Base-by-base conservation (phyloP, 2,329 filamentous ascomycete species). In the Aureobasidium sp. region DNA sequence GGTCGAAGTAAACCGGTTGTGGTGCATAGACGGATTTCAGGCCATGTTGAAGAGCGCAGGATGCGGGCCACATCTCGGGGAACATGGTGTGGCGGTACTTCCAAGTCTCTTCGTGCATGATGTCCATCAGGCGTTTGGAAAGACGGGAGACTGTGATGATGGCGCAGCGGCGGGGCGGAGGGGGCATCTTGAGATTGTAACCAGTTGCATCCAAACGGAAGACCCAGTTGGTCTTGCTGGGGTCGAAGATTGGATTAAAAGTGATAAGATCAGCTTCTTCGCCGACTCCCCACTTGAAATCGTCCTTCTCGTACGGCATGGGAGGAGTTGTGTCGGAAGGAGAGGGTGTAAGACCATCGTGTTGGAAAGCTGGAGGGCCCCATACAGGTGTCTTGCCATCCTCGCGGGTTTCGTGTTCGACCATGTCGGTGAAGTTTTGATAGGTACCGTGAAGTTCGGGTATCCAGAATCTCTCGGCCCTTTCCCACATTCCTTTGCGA, bases 161-260 rank as follows among this genome's bases (percentile, higher is more conserved):
- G n/a, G 88, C 88, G 12, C 86, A 85, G 63, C 89, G 84, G 60
- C 89, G 85, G 13, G 89, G 88, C 0, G 89, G 82, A 48, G 85
- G 80, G 4, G 75, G 75, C 26, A 79, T 72, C 51, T 77, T 71
- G 63, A 77, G 77, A 63, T 80, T 76, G 75, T 88, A 91, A 44
- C 86, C 86, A 75, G 86, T 88, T 27, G 89, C 79, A 66, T 89
- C 85, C 67, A 85, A 79, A 55, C 80, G 80, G 71, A 88, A 86
- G 34, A 89, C 82, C 89, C 89, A 92, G 67, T 85, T 86, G 59
- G 88, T 91, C 68, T 82, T 81, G 46, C 84, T 78, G 0, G 87
- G 86, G 70, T 92, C 86, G 76, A 92, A 92, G 65, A 92, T 88
- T n/a, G 89, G 89, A 36, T 87, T 85, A 66, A 92, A 84, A 8